phyloP scores from a whole-genome alignment of 805 yeast genomes.

The Scheffersomyces amazonensis region DNA sequence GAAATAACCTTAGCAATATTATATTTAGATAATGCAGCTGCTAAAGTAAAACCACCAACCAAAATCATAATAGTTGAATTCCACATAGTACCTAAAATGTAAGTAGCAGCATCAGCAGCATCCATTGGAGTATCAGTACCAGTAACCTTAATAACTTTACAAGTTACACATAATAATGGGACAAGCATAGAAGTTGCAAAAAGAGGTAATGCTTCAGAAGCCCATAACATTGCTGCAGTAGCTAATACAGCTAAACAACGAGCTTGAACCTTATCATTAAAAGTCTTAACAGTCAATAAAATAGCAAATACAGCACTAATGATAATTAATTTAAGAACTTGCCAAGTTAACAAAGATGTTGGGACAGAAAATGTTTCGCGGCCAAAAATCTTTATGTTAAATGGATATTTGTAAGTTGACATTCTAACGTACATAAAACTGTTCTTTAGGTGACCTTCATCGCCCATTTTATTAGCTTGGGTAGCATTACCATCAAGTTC shows the following conservation, averaged over 20 bases:
- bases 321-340: constrained; percentile 45
- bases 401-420: constrained; percentile 18
- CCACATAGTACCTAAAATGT: constrained; percentile 89
- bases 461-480: constrained; percentile 21
- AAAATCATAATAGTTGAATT: constrained; percentile 86
- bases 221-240: constrained; percentile 52
- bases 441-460: constrained; percentile 12
- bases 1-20: constrained; percentile 85
- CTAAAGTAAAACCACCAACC: constrained; percentile 91
- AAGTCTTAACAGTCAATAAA: constrained; percentile 53
- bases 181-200: constrained; percentile 48
- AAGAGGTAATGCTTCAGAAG: constrained; percentile 50
- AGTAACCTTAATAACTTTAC: constrained; percentile 47
- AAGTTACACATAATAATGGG: constrained; percentile 45
- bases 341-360: constrained; percentile 43
- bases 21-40: constrained; percentile 91
- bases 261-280: constrained; percentile 61
- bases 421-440: constrained; percentile 19
- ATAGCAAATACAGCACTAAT: constrained; percentile 53
- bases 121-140: constrained; percentile 45
- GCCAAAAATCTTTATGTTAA: constrained; percentile 12
- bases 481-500: constrained; percentile 16
- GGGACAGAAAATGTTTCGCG: constrained; percentile 34
- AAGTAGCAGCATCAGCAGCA: constrained; percentile 72
- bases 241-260: constrained; percentile 70